These are phyloP conservation scores for Verticillium longisporum DNA, from an alignment of 2,329 filamentous ascomycete genomes.

Conservation along the genomic window DNA sequence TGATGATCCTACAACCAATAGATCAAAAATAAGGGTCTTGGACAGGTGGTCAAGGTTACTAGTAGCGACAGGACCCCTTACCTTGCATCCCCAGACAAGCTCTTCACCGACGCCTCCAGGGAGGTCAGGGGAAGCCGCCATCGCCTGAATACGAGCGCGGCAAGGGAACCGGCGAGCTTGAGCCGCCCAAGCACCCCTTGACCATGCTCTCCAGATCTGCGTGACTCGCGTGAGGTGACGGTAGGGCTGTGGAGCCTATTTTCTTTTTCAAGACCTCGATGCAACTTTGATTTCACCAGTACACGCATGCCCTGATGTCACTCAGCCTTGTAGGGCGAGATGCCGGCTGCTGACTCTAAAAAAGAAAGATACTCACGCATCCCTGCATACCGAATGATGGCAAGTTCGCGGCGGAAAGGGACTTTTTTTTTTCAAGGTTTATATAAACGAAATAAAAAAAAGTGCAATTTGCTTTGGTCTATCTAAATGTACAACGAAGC, in stretches of 20 bases:
- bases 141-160: neutral
- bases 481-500: neutral
- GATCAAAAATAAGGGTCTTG: too few relatives aligned
- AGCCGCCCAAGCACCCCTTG: neutral
- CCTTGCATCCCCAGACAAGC: too few relatives aligned
- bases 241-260: neutral
- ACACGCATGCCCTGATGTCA: too few relatives aligned
- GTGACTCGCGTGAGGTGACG: neutral
- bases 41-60: too few relatives aligned
- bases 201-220: neutral
- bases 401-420: too few relatives aligned
- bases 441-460: neutral
- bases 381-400: too few relatives aligned
- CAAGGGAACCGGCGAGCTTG: neutral
- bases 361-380: too few relatives aligned
- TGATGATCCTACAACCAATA: too few relatives aligned
- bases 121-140: too few relatives aligned
- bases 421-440: neutral
- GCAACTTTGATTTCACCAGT: neutral
- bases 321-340: neutral
- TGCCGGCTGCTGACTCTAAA: neutral
- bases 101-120: too few relatives aligned
- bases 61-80: too few relatives aligned
- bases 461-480: neutral
- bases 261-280: neutral